Evolutionary conservation across 1,284 basidiomycete species (phyloP).

Genomic region (Singerocomus rubriflavus): DNA sequence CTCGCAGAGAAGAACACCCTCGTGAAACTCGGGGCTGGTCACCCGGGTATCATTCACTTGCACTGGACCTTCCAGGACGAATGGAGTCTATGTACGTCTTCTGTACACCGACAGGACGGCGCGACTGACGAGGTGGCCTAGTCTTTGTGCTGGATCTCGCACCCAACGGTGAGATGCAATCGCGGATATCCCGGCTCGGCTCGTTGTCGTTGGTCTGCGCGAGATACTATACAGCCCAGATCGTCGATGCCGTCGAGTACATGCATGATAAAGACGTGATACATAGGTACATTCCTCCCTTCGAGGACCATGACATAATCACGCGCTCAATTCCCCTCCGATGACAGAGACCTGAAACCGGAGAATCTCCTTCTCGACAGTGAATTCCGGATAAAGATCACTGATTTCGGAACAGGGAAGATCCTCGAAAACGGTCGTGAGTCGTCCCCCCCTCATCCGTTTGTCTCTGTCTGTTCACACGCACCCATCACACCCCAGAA

Average conservation of each 20-base stretch:
- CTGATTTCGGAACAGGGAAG: constrained; percentile 97
- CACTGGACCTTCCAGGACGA: constrained; percentile 85
- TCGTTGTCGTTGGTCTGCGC: constrained; percentile 77
- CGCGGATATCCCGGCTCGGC: constrained; percentile 73
- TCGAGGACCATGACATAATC: constrained; percentile 9
- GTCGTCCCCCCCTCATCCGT: constrained; percentile 14
- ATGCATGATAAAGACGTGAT: constrained; percentile 89
- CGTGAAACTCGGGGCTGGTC: constrained; percentile 59
- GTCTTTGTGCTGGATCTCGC: constrained; percentile 92
- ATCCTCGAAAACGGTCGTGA: constrained; percentile 61
- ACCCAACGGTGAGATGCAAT: constrained; percentile 86
- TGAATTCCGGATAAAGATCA: constrained; percentile 86
- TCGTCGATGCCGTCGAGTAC: constrained; percentile 84
- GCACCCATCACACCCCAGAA: constrained; percentile 29
- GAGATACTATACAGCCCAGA: constrained; percentile 83
- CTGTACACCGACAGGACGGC: background rate
- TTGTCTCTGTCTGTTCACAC: background rate
- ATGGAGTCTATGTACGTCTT: constrained; percentile 66
- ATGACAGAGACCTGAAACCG: constrained; percentile 77
- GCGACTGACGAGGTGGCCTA: constrained; percentile 32
- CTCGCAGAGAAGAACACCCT: constrained; percentile 65
- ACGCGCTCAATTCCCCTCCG: background rate
- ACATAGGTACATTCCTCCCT: constrained; percentile 57
- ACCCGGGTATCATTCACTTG: constrained; percentile 81
- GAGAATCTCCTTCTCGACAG: constrained; percentile 90